phyloP scores from a whole-genome alignment of 495 filamentous ascomycete species.

The Alectoria sarmentosa region DNA sequence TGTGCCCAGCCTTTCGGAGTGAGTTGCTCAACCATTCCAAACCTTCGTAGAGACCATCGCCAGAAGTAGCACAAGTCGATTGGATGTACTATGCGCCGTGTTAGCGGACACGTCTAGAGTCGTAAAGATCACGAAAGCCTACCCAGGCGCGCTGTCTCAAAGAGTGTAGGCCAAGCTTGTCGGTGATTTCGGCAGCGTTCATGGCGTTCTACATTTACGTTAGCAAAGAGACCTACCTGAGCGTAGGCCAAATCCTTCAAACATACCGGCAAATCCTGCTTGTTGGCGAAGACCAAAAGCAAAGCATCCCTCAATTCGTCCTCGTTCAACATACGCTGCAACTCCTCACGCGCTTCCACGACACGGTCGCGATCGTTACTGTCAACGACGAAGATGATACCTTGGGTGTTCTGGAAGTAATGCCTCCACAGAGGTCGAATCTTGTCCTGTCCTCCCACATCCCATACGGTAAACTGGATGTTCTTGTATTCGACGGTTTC shows the following conservation, averaged over 20 bases:
- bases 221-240: conserved; percentile 10
- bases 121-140: conserved; percentile 38
- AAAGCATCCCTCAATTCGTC: conserved; percentile 97
- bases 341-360: conserved; percentile 95
- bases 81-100: conserved; percentile 76
- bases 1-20: conserved; percentile 83
- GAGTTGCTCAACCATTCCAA: conserved; percentile 97
- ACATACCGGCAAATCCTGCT: conserved; percentile 98
- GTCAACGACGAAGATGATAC: conserved; percentile 99
- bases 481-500: conserved; percentile 99
- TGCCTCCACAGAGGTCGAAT: conserved; percentile 96
- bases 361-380: conserved; percentile 99
- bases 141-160: conserved; percentile 97
- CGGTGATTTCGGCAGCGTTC: conserved; percentile 98
- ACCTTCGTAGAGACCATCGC: conserved; percentile 99
- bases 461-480: conserved; percentile 99
- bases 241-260: neutral
- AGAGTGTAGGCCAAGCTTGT: conserved; percentile 98
- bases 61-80: conserved; percentile 98
- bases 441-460: conserved; percentile 99
- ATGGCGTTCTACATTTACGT: conserved; percentile 74
- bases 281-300: conserved; percentile 99
- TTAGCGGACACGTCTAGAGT: conserved; percentile 22
- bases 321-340: conserved; percentile 99
- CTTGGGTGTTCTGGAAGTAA: conserved; percentile 99